Evolutionary conservation across 768 basidiomycete species (phyloP), one percentile per base, ranked within the genome.

Genomic region (Pulveroboletus sp.): DNA sequence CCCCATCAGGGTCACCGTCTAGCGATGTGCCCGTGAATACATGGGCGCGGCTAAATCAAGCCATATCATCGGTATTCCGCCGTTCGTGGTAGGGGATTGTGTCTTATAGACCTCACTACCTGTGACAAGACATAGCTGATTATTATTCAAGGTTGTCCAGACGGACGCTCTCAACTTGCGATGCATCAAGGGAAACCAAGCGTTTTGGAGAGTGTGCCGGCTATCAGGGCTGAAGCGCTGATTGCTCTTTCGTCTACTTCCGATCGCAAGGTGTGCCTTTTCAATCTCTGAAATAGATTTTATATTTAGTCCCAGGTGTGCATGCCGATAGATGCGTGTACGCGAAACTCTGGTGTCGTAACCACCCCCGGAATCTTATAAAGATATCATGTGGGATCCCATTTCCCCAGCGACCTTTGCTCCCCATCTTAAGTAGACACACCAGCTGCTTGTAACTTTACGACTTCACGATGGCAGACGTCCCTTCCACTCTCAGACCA

Each of bases 401-500:
- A 26, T 39, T 18, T 39, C 39, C 39, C 40, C 28, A 9, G 7
- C 2, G 4, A 45, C 49, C 4, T 12, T 12, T 39, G 42, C 42
- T 46, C 41, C 50, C 33, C 39, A 40, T 42, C 47, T 52, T 47
- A 45, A 31, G 14, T 35, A 45, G 47, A 46, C 50, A n/a, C 33
- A 27, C 7, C 36, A 32, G 7, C n/a, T n/a, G 14, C 24, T 35
- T 37, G 17, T 36, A 45, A 42, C 40, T n/a, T 43, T 30, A 54
- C 46, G 36, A 60, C 58, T 43, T 30, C 26, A 54, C 46, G 36
- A 60, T 60, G 60, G 43, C 61, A 1, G 55, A 64, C 21, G 39
- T 59, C 17, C 67, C 73, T 38, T 73, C 69, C 55, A 85, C 82
- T 33, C 72, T 85, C 58, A 78, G 71, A 55, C 83, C 83, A 35